phyloP scores from a whole-genome alignment of 192 early-diverging fungal species.

The Coemansia sp. region DNA sequence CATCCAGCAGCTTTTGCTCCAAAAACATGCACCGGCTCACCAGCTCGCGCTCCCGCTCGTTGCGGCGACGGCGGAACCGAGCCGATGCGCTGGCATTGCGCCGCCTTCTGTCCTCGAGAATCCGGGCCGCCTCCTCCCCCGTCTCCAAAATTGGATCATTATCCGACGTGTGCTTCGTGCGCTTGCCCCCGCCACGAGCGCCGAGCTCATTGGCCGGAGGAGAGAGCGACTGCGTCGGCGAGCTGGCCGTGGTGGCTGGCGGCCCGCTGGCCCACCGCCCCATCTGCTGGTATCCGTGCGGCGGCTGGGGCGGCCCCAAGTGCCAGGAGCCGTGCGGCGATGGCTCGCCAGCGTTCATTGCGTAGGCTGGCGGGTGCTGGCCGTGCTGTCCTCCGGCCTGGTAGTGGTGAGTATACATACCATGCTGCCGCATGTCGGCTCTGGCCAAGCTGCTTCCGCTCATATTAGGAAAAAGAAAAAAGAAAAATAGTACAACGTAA shows the following conservation, averaged over 20 bases:
- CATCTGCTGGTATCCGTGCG: neutral
- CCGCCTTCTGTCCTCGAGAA: slow-evolving; percentile 61
- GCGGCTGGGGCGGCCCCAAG: neutral
- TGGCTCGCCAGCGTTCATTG: neutral
- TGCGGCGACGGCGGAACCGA: slow-evolving; percentile 63
- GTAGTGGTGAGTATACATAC: slow-evolving; percentile 2
- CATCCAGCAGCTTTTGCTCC: slow-evolving; percentile 43
- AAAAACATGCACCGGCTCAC: slow-evolving; percentile 55
- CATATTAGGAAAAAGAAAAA: neutral
- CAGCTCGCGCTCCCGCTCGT: slow-evolving; percentile 61
- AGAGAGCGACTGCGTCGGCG: neutral
- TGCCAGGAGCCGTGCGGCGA: neutral
- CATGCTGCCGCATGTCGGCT: neutral
- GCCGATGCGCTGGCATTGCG: slow-evolving; percentile 66
- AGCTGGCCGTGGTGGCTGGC: neutral
- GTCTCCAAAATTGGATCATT: neutral
- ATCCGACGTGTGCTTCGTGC: neutral
- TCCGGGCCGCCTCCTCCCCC: slow-evolving; percentile 36
- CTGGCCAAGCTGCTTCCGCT: slow-evolving; percentile 6
- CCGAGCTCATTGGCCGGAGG: neutral
- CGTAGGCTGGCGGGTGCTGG: neutral
- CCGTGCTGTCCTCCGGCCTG: neutral
- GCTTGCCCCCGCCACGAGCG: neutral
- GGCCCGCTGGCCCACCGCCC: neutral
- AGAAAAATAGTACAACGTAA: neutral